phyloP scores from a whole-genome alignment of 2,329 filamentous ascomycete genomes.

The Arthrobotrys conoides region DNA sequence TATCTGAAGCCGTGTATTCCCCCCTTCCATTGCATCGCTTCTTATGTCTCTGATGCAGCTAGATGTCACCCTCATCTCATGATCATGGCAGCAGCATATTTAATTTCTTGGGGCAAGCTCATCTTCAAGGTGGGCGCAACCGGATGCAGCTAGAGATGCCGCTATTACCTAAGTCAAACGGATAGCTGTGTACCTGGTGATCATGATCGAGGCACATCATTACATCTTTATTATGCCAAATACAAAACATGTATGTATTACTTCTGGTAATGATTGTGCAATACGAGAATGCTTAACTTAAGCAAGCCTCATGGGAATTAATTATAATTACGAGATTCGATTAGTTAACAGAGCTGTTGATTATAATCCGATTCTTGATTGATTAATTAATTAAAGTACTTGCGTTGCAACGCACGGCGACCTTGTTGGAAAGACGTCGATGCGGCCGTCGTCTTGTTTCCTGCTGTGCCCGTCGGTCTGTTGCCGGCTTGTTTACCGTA shows the following conservation, averaged over 20 bases:
- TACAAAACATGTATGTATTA: no score
- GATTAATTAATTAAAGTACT: not conserved
- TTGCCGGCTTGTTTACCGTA: slow-evolving; percentile 49
- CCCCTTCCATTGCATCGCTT: no score
- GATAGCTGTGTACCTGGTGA: slow-evolving; percentile 21
- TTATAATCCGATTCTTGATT: no score
- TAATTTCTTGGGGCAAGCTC: slow-evolving; percentile 4
- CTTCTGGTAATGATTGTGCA: no score
- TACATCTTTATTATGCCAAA: not conserved
- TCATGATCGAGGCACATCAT: slow-evolving; percentile 18
- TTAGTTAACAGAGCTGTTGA: slow-evolving; percentile 4
- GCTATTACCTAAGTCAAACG: slow-evolving; percentile 48
- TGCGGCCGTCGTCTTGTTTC: slow-evolving; percentile 34
- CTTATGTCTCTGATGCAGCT: slow-evolving; percentile 9
- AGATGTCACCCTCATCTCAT: slow-evolving; percentile 23
- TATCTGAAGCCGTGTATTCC: slow-evolving; percentile 20
- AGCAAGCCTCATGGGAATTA: not conserved
- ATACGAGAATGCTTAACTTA: slow-evolving; percentile 37
- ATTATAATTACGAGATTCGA: slow-evolving; percentile 7
- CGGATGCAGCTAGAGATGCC: slow-evolving; percentile 45
- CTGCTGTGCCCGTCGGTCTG: slow-evolving; percentile 36
- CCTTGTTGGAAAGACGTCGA: slow-evolving; percentile 43
- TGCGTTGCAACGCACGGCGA: not conserved
- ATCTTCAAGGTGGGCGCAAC: slow-evolving; percentile 19
- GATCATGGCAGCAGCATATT: slow-evolving; percentile 29